These are phyloP conservation scores for Brassica balearica DNA, from an alignment of 441 rosid species.

Conservation along the genomic window DNA sequence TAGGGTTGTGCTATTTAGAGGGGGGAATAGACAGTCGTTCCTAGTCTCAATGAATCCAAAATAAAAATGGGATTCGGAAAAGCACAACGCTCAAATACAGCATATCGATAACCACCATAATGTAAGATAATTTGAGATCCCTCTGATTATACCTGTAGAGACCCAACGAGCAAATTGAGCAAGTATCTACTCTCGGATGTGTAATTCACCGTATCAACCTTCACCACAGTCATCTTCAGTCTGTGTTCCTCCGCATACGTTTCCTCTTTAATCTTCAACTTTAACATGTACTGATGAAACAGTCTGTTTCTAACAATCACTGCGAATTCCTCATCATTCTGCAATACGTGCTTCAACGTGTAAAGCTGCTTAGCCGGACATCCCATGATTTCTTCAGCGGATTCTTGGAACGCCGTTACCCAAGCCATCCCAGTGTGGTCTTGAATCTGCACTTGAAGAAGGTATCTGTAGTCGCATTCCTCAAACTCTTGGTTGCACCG, in stretches of 20 bases:
- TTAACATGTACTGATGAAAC: slow-evolving; percentile 64
- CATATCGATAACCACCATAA: slow-evolving; percentile 15
- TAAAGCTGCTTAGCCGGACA: slow-evolving; percentile 75
- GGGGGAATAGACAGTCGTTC: too few species aligned
- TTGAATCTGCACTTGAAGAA: slow-evolving; percentile 89
- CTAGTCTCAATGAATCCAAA: slow-evolving; percentile 1
- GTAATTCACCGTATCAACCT: slow-evolving; percentile 67
- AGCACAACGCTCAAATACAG: background rate
- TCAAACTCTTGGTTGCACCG: slow-evolving; percentile 88
- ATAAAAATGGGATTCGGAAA: background rate
- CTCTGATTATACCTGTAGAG: slow-evolving; percentile 17
- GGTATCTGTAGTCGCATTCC: slow-evolving; percentile 86
- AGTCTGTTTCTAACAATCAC: slow-evolving; percentile 60
- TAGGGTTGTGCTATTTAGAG: too few species aligned
- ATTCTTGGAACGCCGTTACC: slow-evolving; percentile 93
- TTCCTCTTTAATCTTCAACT: slow-evolving; percentile 92
- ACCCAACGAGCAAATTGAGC: slow-evolving; percentile 56
- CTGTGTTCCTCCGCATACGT: slow-evolving; percentile 77
- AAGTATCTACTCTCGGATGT: slow-evolving; percentile 64
- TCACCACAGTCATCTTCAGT: slow-evolving; percentile 77
- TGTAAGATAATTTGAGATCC: slow-evolving; percentile 8
- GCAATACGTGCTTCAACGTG: slow-evolving; percentile 60
- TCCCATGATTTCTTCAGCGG: slow-evolving; percentile 84
- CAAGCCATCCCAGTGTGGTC: slow-evolving; percentile 83
- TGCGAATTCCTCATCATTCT: slow-evolving; percentile 66